Evolutionary conservation across 2,329 filamentous ascomycete genomes (phyloP), one percentile per base, ranked within the genome.

Genomic region (Emericellopsis atlantica): DNA sequence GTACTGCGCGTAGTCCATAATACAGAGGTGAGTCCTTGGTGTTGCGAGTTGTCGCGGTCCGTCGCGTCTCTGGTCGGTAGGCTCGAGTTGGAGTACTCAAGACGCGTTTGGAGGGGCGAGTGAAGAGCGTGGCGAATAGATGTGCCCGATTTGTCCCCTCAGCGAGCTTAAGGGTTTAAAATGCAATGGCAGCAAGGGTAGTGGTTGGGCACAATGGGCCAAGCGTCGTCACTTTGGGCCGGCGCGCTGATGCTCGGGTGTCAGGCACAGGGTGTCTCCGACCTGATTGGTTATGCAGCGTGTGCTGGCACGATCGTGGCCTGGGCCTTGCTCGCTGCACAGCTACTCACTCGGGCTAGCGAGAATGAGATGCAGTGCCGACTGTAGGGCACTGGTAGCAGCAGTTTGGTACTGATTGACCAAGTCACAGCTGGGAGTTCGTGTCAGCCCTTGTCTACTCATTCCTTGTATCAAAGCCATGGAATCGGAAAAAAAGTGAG

Each of bases 1-100:
- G 58, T 84, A 83, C 65, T 81, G 76, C 60, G 77, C 74, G 69
- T 84, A 84, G 65, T 84, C 81, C 81, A 85, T 84, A 66, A 73
- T 81, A 55, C 60, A 59, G 58, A 45, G 50, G 45, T 47, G 46
- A 44, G 49, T 40, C 48, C 41, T 48, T 43, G 44, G 45, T 51
- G 48, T 41, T 51, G 52, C 54, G 51, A 9, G 26, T 6, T 52
- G 46, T 51, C 52, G 55, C 49, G 51, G 51, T 54, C 45, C 23
- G 39, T 42, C 15, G 31, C 37, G 41, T 36, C 24, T 40, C 40
- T 29, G 26, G 26, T 29, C 26, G 26, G 12, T 29, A 29, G 26
- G 26, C 26, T 29, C 26, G 26, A 29, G 26, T 29, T 29, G 26
- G 26, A 26, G 32, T 23, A 18, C 22, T 24, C 18, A 22, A 12